Conservation (phyloP, 192 early-diverging fungal species). For the Gamsiella multidivaricata region DNA sequence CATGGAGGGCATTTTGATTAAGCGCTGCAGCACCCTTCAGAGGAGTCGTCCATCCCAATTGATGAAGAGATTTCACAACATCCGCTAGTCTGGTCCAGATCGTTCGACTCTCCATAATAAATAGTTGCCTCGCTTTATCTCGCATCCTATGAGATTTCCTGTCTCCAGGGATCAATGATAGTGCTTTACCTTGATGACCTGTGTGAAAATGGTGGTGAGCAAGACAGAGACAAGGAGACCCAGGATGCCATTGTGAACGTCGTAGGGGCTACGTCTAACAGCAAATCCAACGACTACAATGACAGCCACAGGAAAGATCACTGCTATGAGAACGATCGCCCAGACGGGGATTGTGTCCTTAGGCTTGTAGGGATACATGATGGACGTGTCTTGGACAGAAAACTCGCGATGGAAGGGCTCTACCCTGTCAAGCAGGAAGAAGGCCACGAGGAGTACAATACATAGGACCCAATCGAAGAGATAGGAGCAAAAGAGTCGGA, state of each 20-base stretch:
- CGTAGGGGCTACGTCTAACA: conserved; percentile 41
- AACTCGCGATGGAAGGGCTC: conserved; percentile 80
- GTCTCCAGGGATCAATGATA: not conserved
- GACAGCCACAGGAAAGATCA: conserved; percentile 45
- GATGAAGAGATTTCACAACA: too few species aligned
- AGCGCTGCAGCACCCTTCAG: too few species aligned
- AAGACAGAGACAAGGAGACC: conserved; percentile 40
- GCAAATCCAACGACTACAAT: conserved; percentile 33
- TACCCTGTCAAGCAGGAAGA: conserved; percentile 65
- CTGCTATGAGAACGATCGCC: conserved; percentile 45
- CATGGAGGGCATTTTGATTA: too few species aligned
- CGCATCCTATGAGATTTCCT: too few species aligned
- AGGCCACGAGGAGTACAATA: conserved; percentile 63
- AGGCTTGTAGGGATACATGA: conserved; percentile 67
- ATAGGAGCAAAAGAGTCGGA: conserved; percentile 56
- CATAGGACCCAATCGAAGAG: conserved; percentile 63
- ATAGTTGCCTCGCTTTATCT: too few species aligned
- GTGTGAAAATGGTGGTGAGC: conserved; percentile 25
- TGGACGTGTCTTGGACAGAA: conserved; percentile 72
- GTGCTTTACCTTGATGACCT: conserved; percentile 22
- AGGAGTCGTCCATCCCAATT: too few species aligned
- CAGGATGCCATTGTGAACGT: conserved; percentile 58
- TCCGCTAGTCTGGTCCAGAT: too few species aligned
- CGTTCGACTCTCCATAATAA: too few species aligned
- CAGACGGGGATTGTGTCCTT: conserved; percentile 60